Evolutionary conservation across 2,329 filamentous ascomycete genomes (phyloP).

Genomic region (Fusarium caatingaense): DNA sequence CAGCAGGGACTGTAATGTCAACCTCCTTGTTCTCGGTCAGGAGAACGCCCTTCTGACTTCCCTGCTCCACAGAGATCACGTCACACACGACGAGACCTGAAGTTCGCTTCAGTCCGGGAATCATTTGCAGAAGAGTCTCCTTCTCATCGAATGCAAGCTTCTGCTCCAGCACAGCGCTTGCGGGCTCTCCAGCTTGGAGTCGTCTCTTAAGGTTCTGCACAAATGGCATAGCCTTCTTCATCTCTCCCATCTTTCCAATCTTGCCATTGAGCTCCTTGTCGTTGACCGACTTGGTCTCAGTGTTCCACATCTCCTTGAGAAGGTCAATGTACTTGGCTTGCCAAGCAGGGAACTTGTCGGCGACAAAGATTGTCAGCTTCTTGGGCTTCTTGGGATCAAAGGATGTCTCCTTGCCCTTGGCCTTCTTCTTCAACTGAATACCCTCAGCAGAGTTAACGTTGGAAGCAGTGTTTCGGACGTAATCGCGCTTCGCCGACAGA

Average conservation of each 20-base stretch:
- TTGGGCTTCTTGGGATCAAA: slow-evolving; percentile 95
- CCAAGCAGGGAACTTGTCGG: slow-evolving; percentile 86
- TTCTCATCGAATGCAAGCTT: slow-evolving; percentile 90
- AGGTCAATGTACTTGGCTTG: slow-evolving; percentile 91
- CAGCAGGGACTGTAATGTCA: slow-evolving; percentile 66
- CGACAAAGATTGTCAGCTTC: slow-evolving; percentile 87
- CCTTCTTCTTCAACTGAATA: slow-evolving; percentile 85
- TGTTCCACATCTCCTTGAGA: slow-evolving; percentile 76
- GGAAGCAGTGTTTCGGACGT: slow-evolving; percentile 79
- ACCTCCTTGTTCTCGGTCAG: slow-evolving; percentile 66
- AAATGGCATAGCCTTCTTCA: slow-evolving; percentile 99
- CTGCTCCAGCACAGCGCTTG: slow-evolving; percentile 79
- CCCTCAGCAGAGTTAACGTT: slow-evolving; percentile 86
- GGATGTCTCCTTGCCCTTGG: slow-evolving; percentile 86
- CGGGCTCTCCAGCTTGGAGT: slow-evolving; percentile 75
- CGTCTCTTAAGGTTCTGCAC: slow-evolving; percentile 88
- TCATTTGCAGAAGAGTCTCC: slow-evolving; percentile 79
- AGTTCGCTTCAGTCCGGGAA: slow-evolving; percentile 80
- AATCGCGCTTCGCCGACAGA: slow-evolving; percentile 83
- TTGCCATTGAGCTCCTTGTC: slow-evolving; percentile 84
- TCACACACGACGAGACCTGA: slow-evolving; percentile 76
- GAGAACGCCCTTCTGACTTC: slow-evolving; percentile 71
- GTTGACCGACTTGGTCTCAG: slow-evolving; percentile 70
- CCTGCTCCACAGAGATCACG: slow-evolving; percentile 77
- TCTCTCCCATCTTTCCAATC: slow-evolving; percentile 85